phyloP scores from a whole-genome alignment of 1,284 basidiomycete genomes.

The Malassezia globosa region DNA sequence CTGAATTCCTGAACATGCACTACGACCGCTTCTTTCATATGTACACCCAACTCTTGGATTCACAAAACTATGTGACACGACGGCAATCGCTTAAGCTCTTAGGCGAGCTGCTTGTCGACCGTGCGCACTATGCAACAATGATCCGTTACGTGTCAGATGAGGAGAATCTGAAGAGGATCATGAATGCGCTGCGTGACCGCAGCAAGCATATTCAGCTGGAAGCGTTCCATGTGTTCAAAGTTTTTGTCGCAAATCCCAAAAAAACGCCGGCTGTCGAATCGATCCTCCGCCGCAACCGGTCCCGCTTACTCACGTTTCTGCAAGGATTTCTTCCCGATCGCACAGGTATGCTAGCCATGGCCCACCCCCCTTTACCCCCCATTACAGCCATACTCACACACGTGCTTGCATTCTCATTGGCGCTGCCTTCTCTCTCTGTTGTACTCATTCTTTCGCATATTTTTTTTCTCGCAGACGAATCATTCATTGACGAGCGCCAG shows the following conservation, averaged over 20 bases:
- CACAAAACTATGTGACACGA: constrained; percentile 97
- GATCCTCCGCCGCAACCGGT: constrained; percentile 84
- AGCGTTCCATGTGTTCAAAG: constrained; percentile 99
- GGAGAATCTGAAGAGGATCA: constrained; percentile 97
- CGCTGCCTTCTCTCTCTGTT: too few relatives aligned
- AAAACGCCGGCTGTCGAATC: constrained; percentile 87
- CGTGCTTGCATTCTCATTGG: too few relatives aligned
- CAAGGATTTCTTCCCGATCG: constrained; percentile 95
- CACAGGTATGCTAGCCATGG: constrained; percentile 52
- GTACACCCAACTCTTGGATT: constrained; percentile 81
- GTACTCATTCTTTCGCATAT: too few relatives aligned
- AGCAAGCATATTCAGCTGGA: constrained; percentile 99
- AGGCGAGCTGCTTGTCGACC: constrained; percentile 91
- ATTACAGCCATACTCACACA: too few relatives aligned
- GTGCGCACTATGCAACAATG: constrained; percentile 97
- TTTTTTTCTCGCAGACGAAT: too few relatives aligned
- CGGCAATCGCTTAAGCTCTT: constrained; percentile 95
- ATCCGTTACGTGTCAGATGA: constrained; percentile 77
- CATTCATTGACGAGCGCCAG: constrained; percentile 46
- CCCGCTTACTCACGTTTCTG: constrained; percentile 78
- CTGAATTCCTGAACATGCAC: constrained; percentile 85
- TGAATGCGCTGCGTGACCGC: constrained; percentile 93
- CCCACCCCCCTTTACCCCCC: too few relatives aligned
- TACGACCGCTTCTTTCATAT: constrained; percentile 96
- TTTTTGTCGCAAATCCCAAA: constrained; percentile 97